These are phyloP conservation scores for Trichoderma orchidacearum DNA, from an alignment of 495 filamentous ascomycete species.

Conservation along the genomic window DNA sequence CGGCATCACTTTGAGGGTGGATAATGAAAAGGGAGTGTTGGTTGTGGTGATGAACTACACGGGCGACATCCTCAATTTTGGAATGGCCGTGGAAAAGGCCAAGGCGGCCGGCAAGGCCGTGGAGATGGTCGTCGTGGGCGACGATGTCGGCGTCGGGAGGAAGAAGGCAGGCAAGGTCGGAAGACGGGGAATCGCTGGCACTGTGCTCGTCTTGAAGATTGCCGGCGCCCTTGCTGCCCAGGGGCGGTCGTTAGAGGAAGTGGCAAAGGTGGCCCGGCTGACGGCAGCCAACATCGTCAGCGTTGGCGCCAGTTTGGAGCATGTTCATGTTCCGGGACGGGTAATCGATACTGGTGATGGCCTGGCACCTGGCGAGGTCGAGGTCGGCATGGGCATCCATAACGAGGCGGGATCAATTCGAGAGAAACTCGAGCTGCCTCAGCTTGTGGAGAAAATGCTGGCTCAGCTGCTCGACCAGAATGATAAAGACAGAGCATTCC, in stretches of 20 bases:
- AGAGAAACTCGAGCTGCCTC: constrained; percentile 48
- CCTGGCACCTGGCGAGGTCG: constrained; percentile 59
- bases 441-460: constrained; percentile 68
- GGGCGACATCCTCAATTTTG: constrained; percentile 89
- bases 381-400: constrained; percentile 97
- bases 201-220: constrained; percentile 81
- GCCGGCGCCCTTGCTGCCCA: constrained; percentile 69
- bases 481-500: constrained; percentile 71
- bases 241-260: constrained; percentile 51
- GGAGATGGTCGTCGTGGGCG: constrained; percentile 91
- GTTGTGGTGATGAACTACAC: constrained; percentile 58
- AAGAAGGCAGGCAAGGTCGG: constrained; percentile 79
- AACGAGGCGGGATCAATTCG: constrained; percentile 83
- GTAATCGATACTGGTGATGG: constrained; percentile 29
- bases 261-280: constrained; percentile 55
- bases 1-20: constrained; percentile 59
- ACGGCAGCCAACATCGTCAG: constrained; percentile 67
- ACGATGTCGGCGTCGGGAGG: constrained; percentile 87
- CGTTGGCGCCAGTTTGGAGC: constrained; percentile 72
- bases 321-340: constrained; percentile 87
- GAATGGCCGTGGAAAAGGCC: constrained; percentile 87
- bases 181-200: constrained; percentile 80
- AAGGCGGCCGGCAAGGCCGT: constrained; percentile 64
- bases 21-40: constrained; percentile 55
- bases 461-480: constrained; percentile 61